Base-by-base conservation (phyloP, 805 yeast species). In the Komagataella ulmi region DNA sequence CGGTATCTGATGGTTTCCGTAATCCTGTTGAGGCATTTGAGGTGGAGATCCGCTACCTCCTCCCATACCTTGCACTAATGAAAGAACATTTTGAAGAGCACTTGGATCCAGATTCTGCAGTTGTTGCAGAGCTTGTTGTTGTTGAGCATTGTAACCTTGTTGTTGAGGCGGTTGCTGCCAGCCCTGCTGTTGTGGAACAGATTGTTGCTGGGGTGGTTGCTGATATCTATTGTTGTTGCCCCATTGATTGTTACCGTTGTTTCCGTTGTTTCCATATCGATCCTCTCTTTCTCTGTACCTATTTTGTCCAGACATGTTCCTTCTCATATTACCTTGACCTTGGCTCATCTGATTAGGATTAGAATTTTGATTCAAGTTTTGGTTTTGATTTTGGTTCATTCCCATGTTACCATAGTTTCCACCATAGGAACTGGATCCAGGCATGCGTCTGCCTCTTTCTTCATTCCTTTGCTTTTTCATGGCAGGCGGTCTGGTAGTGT, bases 401-500 rank as follows among this genome's bases (percentile, higher is more conserved):
- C 43, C 49, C 17, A 46, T 50, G 52, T 50, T 51, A 23, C 53
- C 52, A 52, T 44, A 44, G 52, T 50, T 50, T 46, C 45, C 49
- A 7, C 52, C 47, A 44, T 48, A 50, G 40, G 49, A 46, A 44
- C 51, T 50, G 24, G 49, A 46, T 24, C 51, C 51, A 19, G 49
- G 51, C 46, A 50, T 51, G 19, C 50, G 51, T 24, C 50, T 49
- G 51, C 45, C 50, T 47, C 47, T 46, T 43, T 52, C 51, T 45
- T 53, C 49, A 7, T 43, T 47, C 40, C 52, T 43, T 44, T 49
- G 47, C 48, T 53, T 50, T n/a, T 51, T 48, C 36, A 47, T n/a
- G 7, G 57, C 36, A 18, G 59, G 60, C 23, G 55, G 58, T 44
- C 59, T 61, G 53, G 72, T 76, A 3, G 74, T 75, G 52, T 70